These are phyloP conservation scores for Trichomonas tenax DNA, from an alignment of 208 protist genomes.

Conservation along the genomic window DNA sequence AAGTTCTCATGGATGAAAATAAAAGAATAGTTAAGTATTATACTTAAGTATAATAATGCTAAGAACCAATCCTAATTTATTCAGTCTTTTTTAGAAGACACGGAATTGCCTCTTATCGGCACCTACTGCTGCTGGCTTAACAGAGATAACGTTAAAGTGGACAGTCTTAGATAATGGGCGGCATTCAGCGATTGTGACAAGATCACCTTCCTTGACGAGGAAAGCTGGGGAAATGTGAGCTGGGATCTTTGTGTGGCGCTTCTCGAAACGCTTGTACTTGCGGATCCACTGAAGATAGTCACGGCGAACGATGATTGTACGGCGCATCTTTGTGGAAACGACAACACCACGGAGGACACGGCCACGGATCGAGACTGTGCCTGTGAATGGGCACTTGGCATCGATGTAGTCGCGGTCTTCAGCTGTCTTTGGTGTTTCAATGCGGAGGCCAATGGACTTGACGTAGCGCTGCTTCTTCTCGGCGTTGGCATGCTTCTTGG, in stretches of 20 bases:
- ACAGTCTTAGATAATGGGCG: conserved; percentile 96
- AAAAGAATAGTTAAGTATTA: too few species aligned
- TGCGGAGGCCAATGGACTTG: conserved; percentile 92
- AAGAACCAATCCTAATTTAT: too few species aligned
- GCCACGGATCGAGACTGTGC: conserved; percentile 96
- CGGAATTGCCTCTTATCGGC: conserved; percentile 10
- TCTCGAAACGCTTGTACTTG: conserved; percentile 99
- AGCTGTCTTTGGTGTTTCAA: conserved; percentile 91
- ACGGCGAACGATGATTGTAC: conserved; percentile 89
- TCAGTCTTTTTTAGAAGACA: conserved; percentile 4
- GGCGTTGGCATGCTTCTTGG: background rate
- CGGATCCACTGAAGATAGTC: conserved; percentile 99
- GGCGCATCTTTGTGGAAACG: conserved; percentile 91
- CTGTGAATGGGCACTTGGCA: conserved; percentile 99
- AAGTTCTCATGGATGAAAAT: too few species aligned
- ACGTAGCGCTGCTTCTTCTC: conserved; percentile 62
- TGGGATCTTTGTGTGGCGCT: conserved; percentile 95
- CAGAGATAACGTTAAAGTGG: conserved; percentile 96
- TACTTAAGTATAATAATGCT: too few species aligned
- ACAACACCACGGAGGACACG: conserved; percentile 91
- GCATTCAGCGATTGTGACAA: conserved; percentile 88
- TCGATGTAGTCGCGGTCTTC: conserved; percentile 97
- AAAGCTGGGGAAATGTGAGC: conserved; percentile 96
- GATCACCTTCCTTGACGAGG: conserved; percentile 88
- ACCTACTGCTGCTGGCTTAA: conserved; percentile 36